phyloP scores from a whole-genome alignment of 805 yeast genomes.

The Pichia pseudocactophila region DNA sequence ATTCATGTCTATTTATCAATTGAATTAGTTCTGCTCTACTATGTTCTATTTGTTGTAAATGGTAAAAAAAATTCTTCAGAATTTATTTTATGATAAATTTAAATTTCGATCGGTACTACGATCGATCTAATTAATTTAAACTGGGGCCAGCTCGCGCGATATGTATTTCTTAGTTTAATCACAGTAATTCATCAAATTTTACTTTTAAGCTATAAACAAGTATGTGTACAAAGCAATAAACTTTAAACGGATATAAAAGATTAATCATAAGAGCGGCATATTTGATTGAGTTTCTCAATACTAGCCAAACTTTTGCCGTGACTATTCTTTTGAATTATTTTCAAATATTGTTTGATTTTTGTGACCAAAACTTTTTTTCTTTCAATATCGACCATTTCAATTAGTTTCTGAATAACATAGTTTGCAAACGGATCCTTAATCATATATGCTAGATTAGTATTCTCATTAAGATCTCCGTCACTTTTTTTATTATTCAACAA shows the following conservation, averaged over 20 bases:
- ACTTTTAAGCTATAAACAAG: slow-evolving; percentile 1
- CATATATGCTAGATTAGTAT: slow-evolving; percentile 75
- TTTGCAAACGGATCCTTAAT: slow-evolving; percentile 98
- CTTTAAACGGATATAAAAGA: neutral
- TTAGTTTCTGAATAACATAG: slow-evolving; percentile 91
- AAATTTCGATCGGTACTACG: too few species aligned
- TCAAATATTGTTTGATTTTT: slow-evolving; percentile 72
- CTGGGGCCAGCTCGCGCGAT: too few species aligned
- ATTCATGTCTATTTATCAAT: too few species aligned
- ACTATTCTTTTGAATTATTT: slow-evolving; percentile 56
- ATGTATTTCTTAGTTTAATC: too few species aligned
- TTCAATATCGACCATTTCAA: slow-evolving; percentile 65
- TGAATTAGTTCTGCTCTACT: too few species aligned
- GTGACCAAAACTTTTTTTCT: slow-evolving; percentile 63
- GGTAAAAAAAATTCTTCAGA: too few species aligned
- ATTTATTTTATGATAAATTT: too few species aligned
- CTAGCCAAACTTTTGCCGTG: slow-evolving; percentile 80
- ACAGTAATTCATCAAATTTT: too few species aligned
- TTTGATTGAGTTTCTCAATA: slow-evolving; percentile 61
- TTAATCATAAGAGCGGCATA: slow-evolving; percentile 35
- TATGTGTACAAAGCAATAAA: neutral
- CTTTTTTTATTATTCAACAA: slow-evolving; percentile 40
- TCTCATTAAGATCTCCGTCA: slow-evolving; percentile 44
- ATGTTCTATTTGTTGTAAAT: too few species aligned
- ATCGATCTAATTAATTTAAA: too few species aligned